Evolutionary conservation across 345 rosid species (phyloP), one percentile per base, ranked within the genome.

Genomic region (Orychophragmus violaceus): DNA sequence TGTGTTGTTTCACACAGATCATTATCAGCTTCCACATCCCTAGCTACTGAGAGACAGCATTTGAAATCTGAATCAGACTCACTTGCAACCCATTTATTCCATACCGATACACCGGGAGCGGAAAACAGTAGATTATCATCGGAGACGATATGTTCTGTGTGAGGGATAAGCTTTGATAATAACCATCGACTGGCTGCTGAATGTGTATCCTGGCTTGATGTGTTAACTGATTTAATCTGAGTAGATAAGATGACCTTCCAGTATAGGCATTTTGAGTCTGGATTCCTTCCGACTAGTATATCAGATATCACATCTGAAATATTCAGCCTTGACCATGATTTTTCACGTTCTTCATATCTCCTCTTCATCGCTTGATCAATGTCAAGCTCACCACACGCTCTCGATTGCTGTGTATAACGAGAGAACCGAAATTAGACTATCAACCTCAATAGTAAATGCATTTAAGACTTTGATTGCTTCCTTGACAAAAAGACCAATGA

Each of bases 301-400:
- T 67, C 75, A 16, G 78, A 82, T 57, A 74, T 53, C 79, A 80
- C 86, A 55, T 90, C 96, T 49, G 96, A 86, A 66, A 90, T 85
- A 78, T 90, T 90, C 76, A 90, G 83, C 79, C 74, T 87, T 54
- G 88, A 85, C 90, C 89, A 90, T 64, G 99, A 94, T 66, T 57
- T 78, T 65, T 83, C 78, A 9, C 76, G 84, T 74, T 80, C 92
- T 78, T 72, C 76, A 37, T 49, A 68, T 76, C 99, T 87, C 80
- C 75, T 84, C 80, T 69, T 79, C 84, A 84, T 76, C 16, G 84
- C 75, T 42, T 73, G 81, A 78, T 88, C 88, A 75, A 90, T 85
- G 68, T 90, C 84, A 75, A 94, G 78, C 77, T 78, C 76, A 21
- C 54, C 73, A 66, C 69, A 16, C 36, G 50, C 49, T 69, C 75